Conservation (phyloP, 2,329 filamentous ascomycete species). For the Curvularia sp. region DNA sequence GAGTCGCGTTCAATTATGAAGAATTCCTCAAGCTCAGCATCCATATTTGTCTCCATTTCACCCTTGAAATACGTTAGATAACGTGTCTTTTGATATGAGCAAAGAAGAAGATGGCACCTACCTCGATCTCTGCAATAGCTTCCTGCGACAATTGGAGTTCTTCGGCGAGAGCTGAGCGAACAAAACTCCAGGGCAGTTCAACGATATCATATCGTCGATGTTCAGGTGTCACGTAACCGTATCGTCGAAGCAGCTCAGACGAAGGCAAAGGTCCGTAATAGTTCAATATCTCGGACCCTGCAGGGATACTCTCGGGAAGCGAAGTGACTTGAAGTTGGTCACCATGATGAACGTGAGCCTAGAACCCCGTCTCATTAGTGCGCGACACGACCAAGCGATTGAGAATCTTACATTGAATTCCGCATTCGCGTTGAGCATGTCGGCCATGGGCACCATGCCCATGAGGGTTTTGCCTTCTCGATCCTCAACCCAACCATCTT, state of each 20-base stretch:
- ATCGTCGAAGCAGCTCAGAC: conserved; percentile 32
- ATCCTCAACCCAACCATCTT: conserved; percentile 37
- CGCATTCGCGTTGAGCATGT: conserved; percentile 34
- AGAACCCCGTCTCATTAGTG: not conserved
- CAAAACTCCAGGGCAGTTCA: conserved; percentile 24
- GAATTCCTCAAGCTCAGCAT: conserved; percentile 25
- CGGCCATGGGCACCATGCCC: conserved; percentile 38
- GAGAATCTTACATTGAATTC: conserved; percentile 29
- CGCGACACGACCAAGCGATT: not conserved
- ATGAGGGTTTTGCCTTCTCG: conserved; percentile 30
- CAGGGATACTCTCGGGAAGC: conserved; percentile 2
- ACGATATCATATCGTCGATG: conserved; percentile 31
- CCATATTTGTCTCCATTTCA: conserved; percentile 3
- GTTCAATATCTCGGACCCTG: conserved; percentile 31
- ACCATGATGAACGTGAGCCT: conserved; percentile 37
- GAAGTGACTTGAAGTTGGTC: conserved; percentile 17
- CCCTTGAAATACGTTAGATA: not conserved
- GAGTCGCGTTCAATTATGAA: conserved; percentile 35
- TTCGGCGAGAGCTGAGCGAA: conserved; percentile 16
- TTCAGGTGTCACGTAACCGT: conserved; percentile 33
- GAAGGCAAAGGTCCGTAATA: conserved; percentile 35
- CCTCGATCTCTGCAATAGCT: conserved; percentile 5
- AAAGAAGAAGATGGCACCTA: conserved; percentile 8
- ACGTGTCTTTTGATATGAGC: not conserved
- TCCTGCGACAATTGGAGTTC: conserved; percentile 15